A percentile compares a stretch with the other conserved stretches of the same genome.
Evolutionary conservation across 345 rosid species (phyloP).

Genomic region (Salix exigua): DNA sequence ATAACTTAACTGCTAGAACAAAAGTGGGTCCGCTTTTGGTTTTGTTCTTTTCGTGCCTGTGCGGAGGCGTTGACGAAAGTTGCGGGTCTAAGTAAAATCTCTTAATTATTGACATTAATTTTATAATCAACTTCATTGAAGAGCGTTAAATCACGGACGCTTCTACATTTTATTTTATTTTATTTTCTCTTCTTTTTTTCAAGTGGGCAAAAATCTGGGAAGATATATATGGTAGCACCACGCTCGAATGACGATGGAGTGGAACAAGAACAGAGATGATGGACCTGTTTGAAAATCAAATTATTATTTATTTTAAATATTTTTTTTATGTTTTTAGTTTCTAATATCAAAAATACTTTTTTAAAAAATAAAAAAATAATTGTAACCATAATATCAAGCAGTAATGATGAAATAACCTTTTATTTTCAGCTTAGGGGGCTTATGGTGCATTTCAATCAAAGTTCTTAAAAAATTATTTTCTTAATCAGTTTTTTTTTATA

Average conservation of each 20-base stretch:
- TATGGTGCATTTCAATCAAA: no score
- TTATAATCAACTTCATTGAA: not conserved
- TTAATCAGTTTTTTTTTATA: no score
- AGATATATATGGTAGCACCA: no score
- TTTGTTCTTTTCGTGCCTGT: not conserved
- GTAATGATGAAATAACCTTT: no score
- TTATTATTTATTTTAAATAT: no score
- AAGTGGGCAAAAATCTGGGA: not conserved
- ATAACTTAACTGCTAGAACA: not conserved
- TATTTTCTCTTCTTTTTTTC: not conserved
- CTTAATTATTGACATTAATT: not conserved
- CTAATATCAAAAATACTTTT: no score
- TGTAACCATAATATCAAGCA: no score
- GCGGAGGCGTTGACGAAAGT: conserved; percentile 41
- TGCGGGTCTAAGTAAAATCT: conserved; percentile 19
- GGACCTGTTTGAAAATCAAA: no score
- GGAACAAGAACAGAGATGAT: not conserved
- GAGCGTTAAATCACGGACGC: conserved; percentile 6
- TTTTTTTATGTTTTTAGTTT: no score
- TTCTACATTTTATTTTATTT: not conserved
- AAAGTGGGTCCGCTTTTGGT: not conserved
- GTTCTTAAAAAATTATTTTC: no score
- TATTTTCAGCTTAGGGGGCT: no score
- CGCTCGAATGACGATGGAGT: not conserved
- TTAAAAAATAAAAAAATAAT: no score